phyloP scores from a whole-genome alignment of 805 yeast species.

The Saccharomycopsis sp. region DNA sequence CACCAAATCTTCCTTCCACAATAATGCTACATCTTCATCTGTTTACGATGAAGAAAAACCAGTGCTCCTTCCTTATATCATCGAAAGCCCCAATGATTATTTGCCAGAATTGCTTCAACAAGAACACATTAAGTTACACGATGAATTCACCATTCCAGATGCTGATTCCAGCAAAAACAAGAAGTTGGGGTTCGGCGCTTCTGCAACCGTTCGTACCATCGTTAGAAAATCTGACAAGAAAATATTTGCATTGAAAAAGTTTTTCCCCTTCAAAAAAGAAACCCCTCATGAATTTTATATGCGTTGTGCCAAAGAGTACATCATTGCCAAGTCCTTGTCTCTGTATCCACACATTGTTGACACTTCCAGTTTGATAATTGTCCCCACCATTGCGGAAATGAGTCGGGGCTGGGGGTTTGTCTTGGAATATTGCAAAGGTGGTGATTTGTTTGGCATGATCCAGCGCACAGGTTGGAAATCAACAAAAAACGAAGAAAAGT shows the following conservation, averaged over 20 bases:
- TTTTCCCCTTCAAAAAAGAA: conserved; percentile 52
- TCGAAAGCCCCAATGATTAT: conserved; percentile 55
- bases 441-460: conserved; percentile 61
- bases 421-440: conserved; percentile 93
- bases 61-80: conserved; percentile 48
- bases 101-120: conserved; percentile 49
- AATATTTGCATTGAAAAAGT: conserved; percentile 56
- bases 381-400: conserved; percentile 45
- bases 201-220: conserved; percentile 52
- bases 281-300: conserved; percentile 54
- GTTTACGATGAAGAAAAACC: conserved; percentile 6
- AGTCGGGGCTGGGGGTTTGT: conserved; percentile 77
- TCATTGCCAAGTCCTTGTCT: conserved; percentile 46
- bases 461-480: conserved; percentile 52
- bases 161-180: conserved; percentile 31
- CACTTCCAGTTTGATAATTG: conserved; percentile 44
- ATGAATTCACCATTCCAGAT: conserved; percentile 42
- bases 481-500: conserved; percentile 37
- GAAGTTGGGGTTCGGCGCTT: conserved; percentile 64
- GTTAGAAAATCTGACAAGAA: conserved; percentile 32
- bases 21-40: conserved; percentile 3
- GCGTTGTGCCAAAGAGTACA: conserved; percentile 54
- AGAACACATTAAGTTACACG: conserved; percentile 38
- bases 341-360: conserved; percentile 54
- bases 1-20: neutral